Conservation (phyloP, 176 grass and related monocot genomes). For the Panicum miliaceum region DNA sequence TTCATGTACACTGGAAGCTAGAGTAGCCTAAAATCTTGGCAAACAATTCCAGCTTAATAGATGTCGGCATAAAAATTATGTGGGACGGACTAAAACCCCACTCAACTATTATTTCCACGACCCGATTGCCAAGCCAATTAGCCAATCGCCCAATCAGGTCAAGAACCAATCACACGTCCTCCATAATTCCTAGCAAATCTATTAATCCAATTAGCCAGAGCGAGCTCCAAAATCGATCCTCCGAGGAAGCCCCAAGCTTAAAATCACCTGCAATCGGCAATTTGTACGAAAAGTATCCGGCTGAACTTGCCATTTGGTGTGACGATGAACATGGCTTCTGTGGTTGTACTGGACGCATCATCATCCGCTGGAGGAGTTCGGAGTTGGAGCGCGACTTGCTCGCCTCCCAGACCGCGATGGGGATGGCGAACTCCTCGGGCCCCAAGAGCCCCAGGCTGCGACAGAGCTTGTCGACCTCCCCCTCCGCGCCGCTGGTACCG, state of each 20-base stretch:
- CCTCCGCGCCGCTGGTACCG: conserved; percentile 79
- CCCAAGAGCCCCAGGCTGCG: conserved; percentile 76
- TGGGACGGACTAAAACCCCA: not conserved
- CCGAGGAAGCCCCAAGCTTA: too few species aligned
- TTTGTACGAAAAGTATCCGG: too few species aligned
- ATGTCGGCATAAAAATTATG: not conserved
- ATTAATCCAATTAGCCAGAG: too few species aligned
- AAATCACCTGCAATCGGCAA: too few species aligned
- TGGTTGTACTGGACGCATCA: conserved; percentile 83
- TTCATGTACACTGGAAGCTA: not conserved
- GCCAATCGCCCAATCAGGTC: not conserved
- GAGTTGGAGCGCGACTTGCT: conserved; percentile 75
- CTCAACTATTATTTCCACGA: not conserved
- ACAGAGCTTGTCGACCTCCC: conserved; percentile 85
- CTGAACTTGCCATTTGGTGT: conserved; percentile 87
- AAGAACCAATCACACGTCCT: not conserved
- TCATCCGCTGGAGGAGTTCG: conserved; percentile 73
- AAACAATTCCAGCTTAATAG: not conserved
- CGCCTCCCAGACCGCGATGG: conserved; percentile 70
- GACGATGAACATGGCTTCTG: conserved; percentile 77
- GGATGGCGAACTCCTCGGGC: conserved; percentile 85
- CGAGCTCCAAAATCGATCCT: too few species aligned
- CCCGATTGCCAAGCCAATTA: not conserved
- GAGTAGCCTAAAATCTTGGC: not conserved
- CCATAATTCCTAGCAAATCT: too few species aligned